Evolutionary conservation across 148 eudicot genomes (phyloP).

Genomic region (Cornus kousa): DNA sequence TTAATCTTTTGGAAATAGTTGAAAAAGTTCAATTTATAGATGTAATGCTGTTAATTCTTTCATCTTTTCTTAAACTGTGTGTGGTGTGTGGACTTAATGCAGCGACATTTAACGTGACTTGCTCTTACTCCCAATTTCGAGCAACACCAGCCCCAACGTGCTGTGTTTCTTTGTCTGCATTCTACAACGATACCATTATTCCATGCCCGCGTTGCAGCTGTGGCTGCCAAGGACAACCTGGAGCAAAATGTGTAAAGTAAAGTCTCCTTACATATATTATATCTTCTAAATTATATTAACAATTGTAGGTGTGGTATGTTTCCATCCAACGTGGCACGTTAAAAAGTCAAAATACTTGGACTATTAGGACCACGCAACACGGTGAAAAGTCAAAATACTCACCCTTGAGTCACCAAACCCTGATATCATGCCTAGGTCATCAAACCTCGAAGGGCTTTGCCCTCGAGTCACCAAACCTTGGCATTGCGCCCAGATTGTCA

Average conservation of each 20-base stretch:
- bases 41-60: background rate
- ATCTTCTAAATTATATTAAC: too few relatives aligned
- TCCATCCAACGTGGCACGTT: too few relatives aligned
- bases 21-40: background rate
- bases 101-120: constrained; percentile 67
- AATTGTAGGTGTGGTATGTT: too few relatives aligned
- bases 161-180: constrained; percentile 87
- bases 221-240: constrained; percentile 54
- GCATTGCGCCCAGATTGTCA: too few relatives aligned
- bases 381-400: too few relatives aligned
- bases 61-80: too few relatives aligned
- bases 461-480: too few relatives aligned
- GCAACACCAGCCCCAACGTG: constrained; percentile 71
- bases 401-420: too few relatives aligned
- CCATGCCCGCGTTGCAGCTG: constrained; percentile 70
- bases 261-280: background rate
- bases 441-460: too few relatives aligned
- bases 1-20: background rate
- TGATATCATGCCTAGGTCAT: too few relatives aligned
- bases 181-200: constrained; percentile 57
- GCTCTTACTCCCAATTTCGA: constrained; percentile 67
- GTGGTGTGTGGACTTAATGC: constrained; percentile 13
- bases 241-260: constrained; percentile 56
- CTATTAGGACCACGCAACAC: too few relatives aligned
- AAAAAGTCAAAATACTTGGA: too few relatives aligned